Evolutionary conservation across 352 stramenopile genomes (phyloP), one percentile per base, ranked within the genome.

Genomic region (Pythium plurisporium): DNA sequence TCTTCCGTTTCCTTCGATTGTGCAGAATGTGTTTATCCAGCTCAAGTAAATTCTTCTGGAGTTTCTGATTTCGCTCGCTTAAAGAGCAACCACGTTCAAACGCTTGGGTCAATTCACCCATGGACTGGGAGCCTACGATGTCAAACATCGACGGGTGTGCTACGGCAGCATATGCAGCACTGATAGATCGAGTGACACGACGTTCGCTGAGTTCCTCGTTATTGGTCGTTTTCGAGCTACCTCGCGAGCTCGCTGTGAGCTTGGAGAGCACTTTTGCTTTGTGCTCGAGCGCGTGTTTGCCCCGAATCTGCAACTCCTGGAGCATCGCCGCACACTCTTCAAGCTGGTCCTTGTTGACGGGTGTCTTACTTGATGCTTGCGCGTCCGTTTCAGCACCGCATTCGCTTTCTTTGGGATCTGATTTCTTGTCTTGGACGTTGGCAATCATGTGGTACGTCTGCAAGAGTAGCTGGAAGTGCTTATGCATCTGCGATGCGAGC

Each of bases 61-160:
- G 70, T 2, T 51, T 53, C 19, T 65, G 51, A 56, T 86, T 74
- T 19, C 80, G 76, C 7, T 89, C 78, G 36, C 70, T 47, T 4
- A 90, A 36, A 0, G 65, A 76, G 27, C 78, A 90, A 1, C 64
- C 62, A 19, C 54, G 62, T 4, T 53, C 63, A 55, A 92, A 88
- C 2, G 33, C 49, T 10, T 63, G 56, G 1, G 74, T 75, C 9
- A 94, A 50, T n/a, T 85, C 58, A 12, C 86, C 72, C 1, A 89
- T 59, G 0, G 75, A 69, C 41, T 89, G 76, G 0, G 81, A 82
- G 4, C 79, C 79, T 2, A 91, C 77, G 47, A 94, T 64, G 42
- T 94, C 85, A 62, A 93, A 94, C 82, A 94, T 94, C 7, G 82
- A 93, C 17, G 85, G 85, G 41, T 92, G 82, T 3, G 78, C 74